Percentiles rank a stretch among this genome's conserved stretches.
phyloP scores from a whole-genome alignment of 1,284 basidiomycete species.

The Ceratobasidium sp. region DNA sequence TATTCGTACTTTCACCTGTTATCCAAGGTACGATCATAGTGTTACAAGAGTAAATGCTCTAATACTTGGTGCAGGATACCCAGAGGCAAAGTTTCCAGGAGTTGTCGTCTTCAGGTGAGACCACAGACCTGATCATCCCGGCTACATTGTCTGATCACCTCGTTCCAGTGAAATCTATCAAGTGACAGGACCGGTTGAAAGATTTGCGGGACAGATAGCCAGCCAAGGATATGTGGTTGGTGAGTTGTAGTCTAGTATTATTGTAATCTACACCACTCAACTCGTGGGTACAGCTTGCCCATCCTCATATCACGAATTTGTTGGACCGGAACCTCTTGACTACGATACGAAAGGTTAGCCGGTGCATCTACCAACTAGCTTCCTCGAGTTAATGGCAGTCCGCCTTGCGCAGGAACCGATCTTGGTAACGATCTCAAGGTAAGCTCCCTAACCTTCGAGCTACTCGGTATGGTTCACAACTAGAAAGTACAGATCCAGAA shows the following conservation, averaged over 20 bases:
- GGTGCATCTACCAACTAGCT: too few relatives aligned
- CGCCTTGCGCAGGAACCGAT: conserved; percentile 69
- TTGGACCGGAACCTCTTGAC: conserved; percentile 85
- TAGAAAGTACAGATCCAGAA: conserved; percentile 77
- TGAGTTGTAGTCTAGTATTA: conserved; percentile 54
- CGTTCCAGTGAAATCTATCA: conserved; percentile 81
- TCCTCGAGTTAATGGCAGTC: too few relatives aligned
- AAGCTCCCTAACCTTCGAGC: conserved; percentile 43
- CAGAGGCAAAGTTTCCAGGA: conserved; percentile 85
- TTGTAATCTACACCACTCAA: conserved; percentile 52
- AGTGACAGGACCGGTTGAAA: conserved; percentile 86
- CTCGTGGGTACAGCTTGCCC: conserved; percentile 72
- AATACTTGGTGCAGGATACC: conserved; percentile 64
- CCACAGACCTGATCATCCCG: neutral
- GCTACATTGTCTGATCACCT: conserved; percentile 24
- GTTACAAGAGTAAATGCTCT: neutral
- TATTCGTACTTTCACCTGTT: conserved; percentile 79
- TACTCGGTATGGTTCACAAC: conserved; percentile 15
- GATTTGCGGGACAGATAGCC: conserved; percentile 92
- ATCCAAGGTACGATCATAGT: conserved; percentile 57
- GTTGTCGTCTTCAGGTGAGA: conserved; percentile 82
- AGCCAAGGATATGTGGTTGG: conserved; percentile 87
- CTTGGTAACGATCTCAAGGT: conserved; percentile 91
- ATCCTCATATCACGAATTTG: conserved; percentile 89
- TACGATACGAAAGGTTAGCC: conserved; percentile 82